Percentiles rank a stretch among this genome's conserved stretches.
These are phyloP conservation scores for Lentinula edodes DNA, from an alignment of 768 basidiomycete genomes.

Conservation along the genomic window DNA sequence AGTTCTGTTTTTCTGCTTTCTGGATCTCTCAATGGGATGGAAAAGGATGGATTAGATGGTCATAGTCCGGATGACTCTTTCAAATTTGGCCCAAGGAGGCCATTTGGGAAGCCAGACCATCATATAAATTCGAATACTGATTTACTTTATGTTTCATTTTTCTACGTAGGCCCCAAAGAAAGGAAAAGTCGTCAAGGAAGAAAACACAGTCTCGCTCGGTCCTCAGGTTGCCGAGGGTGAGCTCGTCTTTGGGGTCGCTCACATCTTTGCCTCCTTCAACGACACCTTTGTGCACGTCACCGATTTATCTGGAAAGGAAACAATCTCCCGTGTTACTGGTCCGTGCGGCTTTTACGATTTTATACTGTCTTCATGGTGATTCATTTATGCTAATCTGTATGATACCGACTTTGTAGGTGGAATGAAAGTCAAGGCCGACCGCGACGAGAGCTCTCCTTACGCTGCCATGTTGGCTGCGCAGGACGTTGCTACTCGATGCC, in stretches of 20 bases:
- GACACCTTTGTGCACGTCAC: constrained; percentile 99
- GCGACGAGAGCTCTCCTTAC: constrained; percentile 97
- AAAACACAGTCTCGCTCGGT: constrained; percentile 84
- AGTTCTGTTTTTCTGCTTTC: background rate
- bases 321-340: constrained; percentile 98
- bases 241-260: constrained; percentile 95
- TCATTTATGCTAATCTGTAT: background rate
- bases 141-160: background rate
- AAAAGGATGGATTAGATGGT: background rate
- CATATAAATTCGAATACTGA: background rate
- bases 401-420: constrained; percentile 50
- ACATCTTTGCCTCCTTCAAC: constrained; percentile 99
- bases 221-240: constrained; percentile 96
- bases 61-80: background rate
- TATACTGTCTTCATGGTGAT: background rate
- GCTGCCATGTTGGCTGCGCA: constrained; percentile 98
- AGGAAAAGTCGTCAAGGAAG: constrained; percentile 72
- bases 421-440: constrained; percentile 99
- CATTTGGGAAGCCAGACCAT: background rate
- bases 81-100: background rate
- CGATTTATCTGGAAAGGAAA: constrained; percentile 98
- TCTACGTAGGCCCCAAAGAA: constrained; percentile 72
- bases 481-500: constrained; percentile 94
- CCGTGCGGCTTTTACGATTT: constrained; percentile 17
- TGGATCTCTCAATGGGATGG: background rate